Base-by-base conservation (phyloP, 495 filamentous ascomycete genomes). In the Xylaria scruposa region DNA sequence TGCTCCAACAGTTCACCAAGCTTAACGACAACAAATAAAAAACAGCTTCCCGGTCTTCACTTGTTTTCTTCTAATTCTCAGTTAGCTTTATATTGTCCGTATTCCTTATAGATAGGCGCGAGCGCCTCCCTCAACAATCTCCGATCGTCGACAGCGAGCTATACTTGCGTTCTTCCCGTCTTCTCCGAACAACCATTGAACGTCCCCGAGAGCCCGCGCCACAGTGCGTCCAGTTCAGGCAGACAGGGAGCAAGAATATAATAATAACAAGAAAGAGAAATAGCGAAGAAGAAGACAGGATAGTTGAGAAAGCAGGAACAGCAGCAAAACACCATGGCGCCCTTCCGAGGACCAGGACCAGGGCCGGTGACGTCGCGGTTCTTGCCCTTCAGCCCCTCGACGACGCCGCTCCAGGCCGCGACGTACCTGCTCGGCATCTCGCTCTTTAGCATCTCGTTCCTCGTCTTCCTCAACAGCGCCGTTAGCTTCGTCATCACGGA, bases 401-500 rank as follows among this genome's bases (percentile, higher is more conserved):
- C 93, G 44, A 93, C 90, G 7, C 85, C 88, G 59, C 78, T 90
- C 9, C 96, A 99, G 78, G 91, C 91, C 2, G 79, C 88, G 53
- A 93, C 94, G 19, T 99, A 99, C 79, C 88, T 99, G 40, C 83
- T 96, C 59, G 93, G 90, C 70, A 93, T 98, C 73, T 94, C 93
- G 62, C 91, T 97, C 31, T 98, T 97, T 85, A 95, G 92, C 74
- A 99, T 99, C 76, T 92, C 93, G 44, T 97, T 98, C 84, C 89
- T 99, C 67, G 96, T 99, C 61, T 99, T 98, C 85, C 91, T 99
- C 74, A 99, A 98, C 83, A 92, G 91, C 74, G 92, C 92, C 75
- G 85, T 98, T 69, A 95, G 93, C 42, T 99, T 98, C 81, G 94
- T 98, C 64, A 92, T 98, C 73, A 97, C 94, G 9, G 92, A 97